A percentile compares a stretch with the other conserved stretches of the same genome.
Evolutionary conservation across 2,329 filamentous ascomycete genomes (phyloP).

Genomic region (Pseudogymnoascus sp.): DNA sequence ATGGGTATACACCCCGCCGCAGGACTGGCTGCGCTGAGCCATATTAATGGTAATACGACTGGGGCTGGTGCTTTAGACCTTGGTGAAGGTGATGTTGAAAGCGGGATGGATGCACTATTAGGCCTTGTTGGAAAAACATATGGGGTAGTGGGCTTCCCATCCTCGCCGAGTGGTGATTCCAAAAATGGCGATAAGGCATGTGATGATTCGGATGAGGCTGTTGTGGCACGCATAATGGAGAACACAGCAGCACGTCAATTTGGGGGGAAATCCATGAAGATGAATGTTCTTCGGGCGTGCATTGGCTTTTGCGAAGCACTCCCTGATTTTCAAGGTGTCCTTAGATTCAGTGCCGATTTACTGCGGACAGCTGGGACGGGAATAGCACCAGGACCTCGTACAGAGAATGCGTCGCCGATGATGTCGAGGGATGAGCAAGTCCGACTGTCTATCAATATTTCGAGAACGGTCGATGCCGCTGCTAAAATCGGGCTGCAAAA

Average conservation of each 20-base stretch:
- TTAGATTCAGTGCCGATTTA: slow-evolving; percentile 77
- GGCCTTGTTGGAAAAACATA: slow-evolving; percentile 54
- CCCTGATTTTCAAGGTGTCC: slow-evolving; percentile 83
- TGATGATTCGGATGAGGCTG: slow-evolving; percentile 43
- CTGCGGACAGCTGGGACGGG: slow-evolving; percentile 75
- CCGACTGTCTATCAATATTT: slow-evolving; percentile 74
- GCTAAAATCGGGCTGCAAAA: slow-evolving; percentile 62
- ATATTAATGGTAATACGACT: slow-evolving; percentile 39
- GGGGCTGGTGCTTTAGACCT: slow-evolving; percentile 51
- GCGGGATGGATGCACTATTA: slow-evolving; percentile 56
- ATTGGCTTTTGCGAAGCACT: slow-evolving; percentile 91
- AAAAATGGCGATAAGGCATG: slow-evolving; percentile 11
- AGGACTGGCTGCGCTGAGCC: slow-evolving; percentile 65
- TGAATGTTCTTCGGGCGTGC: slow-evolving; percentile 80
- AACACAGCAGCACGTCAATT: slow-evolving; percentile 55
- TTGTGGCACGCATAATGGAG: slow-evolving; percentile 48
- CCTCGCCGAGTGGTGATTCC: slow-evolving; percentile 19
- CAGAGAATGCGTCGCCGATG: slow-evolving; percentile 59
- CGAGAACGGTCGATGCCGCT: slow-evolving; percentile 71
- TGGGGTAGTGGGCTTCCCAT: slow-evolving; percentile 48
- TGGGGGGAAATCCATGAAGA: slow-evolving; percentile 71
- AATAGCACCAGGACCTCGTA: slow-evolving; percentile 61
- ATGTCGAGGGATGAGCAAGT: slow-evolving; percentile 77
- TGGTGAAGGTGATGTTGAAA: slow-evolving; percentile 55
- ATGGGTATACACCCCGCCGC: slow-evolving; percentile 92